Evolutionary conservation across 495 filamentous ascomycete genomes (phyloP), one percentile per base, ranked within the genome.

Genomic region (Neurospora sp.): DNA sequence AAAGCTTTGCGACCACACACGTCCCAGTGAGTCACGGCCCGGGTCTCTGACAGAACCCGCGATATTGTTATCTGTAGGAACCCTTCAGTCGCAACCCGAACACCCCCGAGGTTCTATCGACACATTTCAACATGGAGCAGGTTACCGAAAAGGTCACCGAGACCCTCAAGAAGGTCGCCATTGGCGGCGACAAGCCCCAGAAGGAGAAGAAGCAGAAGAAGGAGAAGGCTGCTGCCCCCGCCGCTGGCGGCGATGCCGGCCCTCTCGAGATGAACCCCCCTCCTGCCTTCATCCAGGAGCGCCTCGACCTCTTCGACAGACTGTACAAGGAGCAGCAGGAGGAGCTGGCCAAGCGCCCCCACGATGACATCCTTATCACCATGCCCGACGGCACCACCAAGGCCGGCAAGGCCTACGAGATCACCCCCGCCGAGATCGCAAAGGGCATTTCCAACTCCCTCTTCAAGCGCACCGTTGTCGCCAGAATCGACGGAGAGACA

Each of bases 251-350:
- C 40, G 78, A 73, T 68, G 75, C 79, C 35, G 79, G 79, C 35
- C 78, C 81, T 8, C 81, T 91, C 71, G 89, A 92, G 83, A 76
- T 93, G 71, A 81, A 86, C 46, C 88, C 89, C n/a, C 85, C 90
- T 39, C 91, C 95, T 27, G 87, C 89, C n/a, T 97, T 92, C 81
- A 86, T 98, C 74, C 83, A 93, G 75, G 87, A 94, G 76, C 91
- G 96, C 40, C 91, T 98, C 78, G 84, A 89, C 38, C 82, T 99
- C 8, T 99, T 98, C 83, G 91, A 98, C 74, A 88, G 90, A 76
- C 83, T 98, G 37, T 97, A 94, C 87, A 89, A 91, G 74, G 86
- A 92, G 80, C 88, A 92, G 77, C 89, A 97, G 70, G 89, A 90
- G 20, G 91, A 96, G 69, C 79, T 92, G 69, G 87, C 89, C 70